These are phyloP conservation scores for Drosera capensis DNA, from an alignment of 148 eudicot species.

Conservation along the genomic window DNA sequence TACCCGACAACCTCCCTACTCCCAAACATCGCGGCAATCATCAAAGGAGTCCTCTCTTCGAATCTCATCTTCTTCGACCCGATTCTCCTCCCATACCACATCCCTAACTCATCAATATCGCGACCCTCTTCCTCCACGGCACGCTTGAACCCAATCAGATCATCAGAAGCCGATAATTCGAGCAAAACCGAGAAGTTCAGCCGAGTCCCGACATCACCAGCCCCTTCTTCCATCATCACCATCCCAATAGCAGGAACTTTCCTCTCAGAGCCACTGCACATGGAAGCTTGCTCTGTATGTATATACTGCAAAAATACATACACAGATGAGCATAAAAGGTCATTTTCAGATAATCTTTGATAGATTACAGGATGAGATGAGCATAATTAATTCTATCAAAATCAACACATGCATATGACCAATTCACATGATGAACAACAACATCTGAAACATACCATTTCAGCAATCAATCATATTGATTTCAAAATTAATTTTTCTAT, in stretches of 20 bases:
- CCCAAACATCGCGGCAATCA: conserved; percentile 83
- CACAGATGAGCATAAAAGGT: conserved; percentile 11
- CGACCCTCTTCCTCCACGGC: conserved; percentile 45
- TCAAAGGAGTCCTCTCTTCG: conserved; percentile 75
- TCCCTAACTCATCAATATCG: conserved; percentile 33
- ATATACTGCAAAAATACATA: conserved; percentile 14
- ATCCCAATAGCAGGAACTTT: conserved; percentile 12
- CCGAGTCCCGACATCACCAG: not conserved
- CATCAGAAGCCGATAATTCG: conserved; percentile 64
- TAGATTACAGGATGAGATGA: conserved; percentile 7
- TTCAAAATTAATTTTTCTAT: too few species aligned
- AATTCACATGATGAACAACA: too few species aligned
- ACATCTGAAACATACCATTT: too few species aligned
- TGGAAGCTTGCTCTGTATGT: conserved; percentile 5
- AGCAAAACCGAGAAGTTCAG: conserved; percentile 26
- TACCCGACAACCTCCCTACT: conserved; percentile 43
- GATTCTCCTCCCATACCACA: conserved; percentile 65
- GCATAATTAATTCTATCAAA: too few species aligned
- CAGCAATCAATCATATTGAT: too few species aligned
- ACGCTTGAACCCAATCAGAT: conserved; percentile 32
- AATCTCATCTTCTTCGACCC: conserved; percentile 77
- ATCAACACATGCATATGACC: too few species aligned
- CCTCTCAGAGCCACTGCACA: conserved; percentile 43
- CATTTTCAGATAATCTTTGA: conserved; percentile 12
- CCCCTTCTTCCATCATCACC: conserved; percentile 24